Evolutionary conservation across 1,284 basidiomycete species (phyloP), one percentile per base, ranked within the genome.

Genomic region (Tetrapyrgos nigripes): DNA sequence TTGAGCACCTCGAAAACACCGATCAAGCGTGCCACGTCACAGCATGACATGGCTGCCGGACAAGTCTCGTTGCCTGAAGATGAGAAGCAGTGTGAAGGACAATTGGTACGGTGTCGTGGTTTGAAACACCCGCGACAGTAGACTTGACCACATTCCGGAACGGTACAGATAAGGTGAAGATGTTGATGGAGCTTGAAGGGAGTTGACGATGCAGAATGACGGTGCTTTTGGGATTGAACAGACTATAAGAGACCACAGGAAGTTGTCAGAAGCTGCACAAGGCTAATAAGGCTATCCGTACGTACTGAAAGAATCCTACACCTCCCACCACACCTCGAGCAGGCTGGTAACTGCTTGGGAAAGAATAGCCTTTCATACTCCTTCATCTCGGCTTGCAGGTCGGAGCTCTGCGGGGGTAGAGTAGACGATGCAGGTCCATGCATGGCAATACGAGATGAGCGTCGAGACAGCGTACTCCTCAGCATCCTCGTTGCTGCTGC

Each of bases 61-160:
- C 24, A 50, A 14, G 26, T 13, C 11, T 31, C 10, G 4, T 24
- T 29, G 27, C 17, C 24, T 3, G n/a, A 19, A n/a, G 48, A 50
- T 50, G 27, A 50, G 11, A n/a, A 29, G 14, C 48, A 31, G 28
- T n/a, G 26, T n/a, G 48, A 21, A 19, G 48, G 19, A 31, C 48
- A 50, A 19, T n/a, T 11, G 37, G 8, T 40, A 9, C 37, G 6
- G 17, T n/a, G 21, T 45, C 31, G 48, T 1, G 48, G 27, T 29
- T 50, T 50, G 13, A 50, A 17, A n/a, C 48, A 50, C 31, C 48
- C 48, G 27, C 48, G 27, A 50, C 48, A 50, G 27, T 29, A 29
- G n/a, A 17, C 27, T n/a, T 50, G 48, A 50, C 31, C 27, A 21
- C 48, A 50, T n/a, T 28, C 21, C 19, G 27, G n/a, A n/a, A 29